These are phyloP conservation scores for Cercospora sp. DNA, from an alignment of 2,329 filamentous ascomycete species.

Conservation along the genomic window DNA sequence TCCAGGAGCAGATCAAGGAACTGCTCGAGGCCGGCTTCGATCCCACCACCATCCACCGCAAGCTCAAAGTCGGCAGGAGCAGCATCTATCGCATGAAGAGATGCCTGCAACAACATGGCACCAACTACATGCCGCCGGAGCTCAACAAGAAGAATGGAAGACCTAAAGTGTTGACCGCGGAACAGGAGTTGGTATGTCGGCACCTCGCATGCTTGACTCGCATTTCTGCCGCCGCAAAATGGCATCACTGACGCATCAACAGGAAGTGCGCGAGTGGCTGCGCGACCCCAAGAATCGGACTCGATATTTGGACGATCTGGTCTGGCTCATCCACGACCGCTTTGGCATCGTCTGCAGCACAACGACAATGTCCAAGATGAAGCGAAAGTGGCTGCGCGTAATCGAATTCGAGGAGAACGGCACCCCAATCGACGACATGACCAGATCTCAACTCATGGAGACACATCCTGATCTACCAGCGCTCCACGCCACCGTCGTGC, in stretches of 20 bases:
- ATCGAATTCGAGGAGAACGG: conserved; percentile 38
- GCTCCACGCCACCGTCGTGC: conserved; percentile 18
- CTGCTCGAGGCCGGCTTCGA: conserved; percentile 39
- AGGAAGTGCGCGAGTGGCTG: conserved; percentile 39
- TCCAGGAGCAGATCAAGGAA: conserved; percentile 38
- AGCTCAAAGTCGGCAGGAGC: conserved; percentile 37
- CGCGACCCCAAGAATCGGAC: conserved; percentile 35
- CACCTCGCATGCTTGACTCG: neutral
- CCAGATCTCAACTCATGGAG: conserved; percentile 28
- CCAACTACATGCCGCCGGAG: conserved; percentile 37
- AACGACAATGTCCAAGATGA: conserved; percentile 40
- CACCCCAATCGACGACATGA: conserved; percentile 33
- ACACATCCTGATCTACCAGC: conserved; percentile 34
- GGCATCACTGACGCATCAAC: conserved; percentile 2
- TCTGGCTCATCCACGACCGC: conserved; percentile 39
- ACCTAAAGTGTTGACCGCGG: conserved; percentile 36
- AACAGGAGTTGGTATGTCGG: conserved; percentile 36
- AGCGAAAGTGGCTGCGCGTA: conserved; percentile 38
- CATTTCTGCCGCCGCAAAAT: neutral
- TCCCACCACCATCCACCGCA: conserved; percentile 38
- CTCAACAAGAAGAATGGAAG: conserved; percentile 40
- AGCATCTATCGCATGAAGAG: conserved; percentile 41
- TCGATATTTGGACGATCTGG: conserved; percentile 38
- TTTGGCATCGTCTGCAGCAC: conserved; percentile 39
- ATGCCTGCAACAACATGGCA: conserved; percentile 37